phyloP scores from a whole-genome alignment of 495 filamentous ascomycete species.

The Penicillium angulare region DNA sequence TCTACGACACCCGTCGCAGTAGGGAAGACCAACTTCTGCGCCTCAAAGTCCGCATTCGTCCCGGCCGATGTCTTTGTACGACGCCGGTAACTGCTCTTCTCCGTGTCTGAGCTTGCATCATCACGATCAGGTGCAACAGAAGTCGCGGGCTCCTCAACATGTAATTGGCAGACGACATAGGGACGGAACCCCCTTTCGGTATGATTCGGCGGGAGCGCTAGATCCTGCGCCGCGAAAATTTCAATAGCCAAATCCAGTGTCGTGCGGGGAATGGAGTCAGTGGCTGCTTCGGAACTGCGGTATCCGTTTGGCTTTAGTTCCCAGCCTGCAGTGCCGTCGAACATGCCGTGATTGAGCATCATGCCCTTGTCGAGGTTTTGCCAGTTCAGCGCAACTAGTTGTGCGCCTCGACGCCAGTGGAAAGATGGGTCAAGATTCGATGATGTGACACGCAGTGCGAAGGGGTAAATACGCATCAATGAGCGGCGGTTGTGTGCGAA shows the following conservation, averaged over 20 bases:
- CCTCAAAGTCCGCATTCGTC: constrained; percentile 66
- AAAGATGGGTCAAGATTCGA: constrained; percentile 80
- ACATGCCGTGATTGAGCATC: constrained; percentile 97
- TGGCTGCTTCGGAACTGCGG: constrained; percentile 36
- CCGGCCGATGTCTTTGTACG: constrained; percentile 61
- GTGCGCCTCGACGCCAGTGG: constrained; percentile 87
- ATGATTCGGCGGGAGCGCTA: constrained; percentile 51
- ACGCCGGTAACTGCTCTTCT: constrained; percentile 65
- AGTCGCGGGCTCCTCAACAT: constrained; percentile 60
- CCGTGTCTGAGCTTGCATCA: constrained; percentile 42
- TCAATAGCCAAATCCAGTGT: constrained; percentile 48
- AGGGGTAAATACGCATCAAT: constrained; percentile 88
- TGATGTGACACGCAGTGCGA: constrained; percentile 74
- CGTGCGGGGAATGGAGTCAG: constrained; percentile 20
- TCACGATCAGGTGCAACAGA: constrained; percentile 17
- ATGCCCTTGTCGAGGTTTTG: constrained; percentile 86
- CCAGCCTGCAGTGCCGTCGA: constrained; percentile 75
- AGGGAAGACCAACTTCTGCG: constrained; percentile 61
- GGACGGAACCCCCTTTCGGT: constrained; percentile 63
- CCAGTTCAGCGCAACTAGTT: constrained; percentile 95
- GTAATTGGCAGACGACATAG: constrained; percentile 79
- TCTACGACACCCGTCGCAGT: constrained; percentile 65
- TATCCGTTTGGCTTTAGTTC: constrained; percentile 78
- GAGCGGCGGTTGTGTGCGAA: constrained; percentile 81
- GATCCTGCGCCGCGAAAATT: constrained; percentile 51